Evolutionary conservation across 2,329 filamentous ascomycete genomes (phyloP).

Genomic region (Aspergillus udagawae): DNA sequence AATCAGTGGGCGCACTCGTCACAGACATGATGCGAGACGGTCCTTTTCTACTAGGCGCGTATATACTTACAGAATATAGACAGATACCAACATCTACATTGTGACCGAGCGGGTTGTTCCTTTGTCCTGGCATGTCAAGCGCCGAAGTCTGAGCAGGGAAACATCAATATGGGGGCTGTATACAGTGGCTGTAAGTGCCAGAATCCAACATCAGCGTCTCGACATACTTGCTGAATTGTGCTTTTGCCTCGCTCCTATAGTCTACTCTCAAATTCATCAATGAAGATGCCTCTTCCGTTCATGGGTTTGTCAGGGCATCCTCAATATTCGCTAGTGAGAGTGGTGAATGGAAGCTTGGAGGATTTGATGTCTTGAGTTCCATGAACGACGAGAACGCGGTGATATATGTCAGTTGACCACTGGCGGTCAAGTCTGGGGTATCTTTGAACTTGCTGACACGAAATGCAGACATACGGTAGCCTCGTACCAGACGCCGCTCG

Average conservation of each 20-base stretch:
- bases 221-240: neutral
- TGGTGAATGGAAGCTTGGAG: slow-evolving; percentile 94
- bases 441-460: slow-evolving; percentile 11
- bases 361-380: slow-evolving; percentile 89
- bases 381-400: slow-evolving; percentile 94
- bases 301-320: slow-evolving; percentile 78
- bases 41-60: too few relatives aligned
- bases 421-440: neutral
- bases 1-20: neutral
- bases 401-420: slow-evolving; percentile 62
- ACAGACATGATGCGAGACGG: neutral
- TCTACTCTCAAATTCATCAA: slow-evolving; percentile 96
- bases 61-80: slow-evolving; percentile 50
- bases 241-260: slow-evolving; percentile 37
- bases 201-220: neutral
- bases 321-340: slow-evolving; percentile 93
- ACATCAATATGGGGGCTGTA: slow-evolving; percentile 96
- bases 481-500: slow-evolving; percentile 78
- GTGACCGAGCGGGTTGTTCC: slow-evolving; percentile 88
- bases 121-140: slow-evolving; percentile 82
- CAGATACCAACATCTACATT: slow-evolving; percentile 92
- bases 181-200: slow-evolving; percentile 65
- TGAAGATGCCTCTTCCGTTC: slow-evolving; percentile 83
- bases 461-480: slow-evolving; percentile 71
- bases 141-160: slow-evolving; percentile 82